phyloP scores from a whole-genome alignment of 208 protist genomes.

The Plasmodiophora brassicae region DNA sequence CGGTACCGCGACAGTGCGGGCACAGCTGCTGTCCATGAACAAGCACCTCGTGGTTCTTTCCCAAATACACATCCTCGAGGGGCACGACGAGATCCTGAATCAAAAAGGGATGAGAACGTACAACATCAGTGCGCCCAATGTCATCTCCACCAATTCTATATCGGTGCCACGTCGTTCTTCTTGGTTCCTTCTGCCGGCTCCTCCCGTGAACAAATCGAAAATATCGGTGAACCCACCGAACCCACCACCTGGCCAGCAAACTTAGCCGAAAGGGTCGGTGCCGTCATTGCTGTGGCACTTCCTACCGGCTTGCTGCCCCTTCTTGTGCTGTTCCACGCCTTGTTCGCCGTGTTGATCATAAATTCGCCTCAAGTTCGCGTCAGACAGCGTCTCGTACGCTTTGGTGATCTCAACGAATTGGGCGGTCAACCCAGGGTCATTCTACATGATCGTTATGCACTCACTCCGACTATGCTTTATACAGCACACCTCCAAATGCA shows the following conservation, averaged over 20 bases:
- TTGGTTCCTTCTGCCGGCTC: background rate
- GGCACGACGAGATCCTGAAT: background rate
- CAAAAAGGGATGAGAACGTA: background rate
- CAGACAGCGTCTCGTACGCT: background rate
- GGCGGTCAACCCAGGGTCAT: background rate
- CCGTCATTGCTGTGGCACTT: too few species aligned
- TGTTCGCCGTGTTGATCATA: conserved; percentile 23
- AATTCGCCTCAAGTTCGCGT: background rate
- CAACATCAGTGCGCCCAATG: too few species aligned
- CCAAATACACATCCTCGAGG: background rate
- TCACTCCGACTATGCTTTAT: background rate
- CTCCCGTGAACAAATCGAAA: background rate
- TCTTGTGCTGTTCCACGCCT: background rate
- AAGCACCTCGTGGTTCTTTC: background rate
- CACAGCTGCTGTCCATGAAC: background rate
- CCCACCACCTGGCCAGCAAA: too few species aligned
- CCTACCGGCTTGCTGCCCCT: background rate
- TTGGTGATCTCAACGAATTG: background rate
- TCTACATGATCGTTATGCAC: too few species aligned
- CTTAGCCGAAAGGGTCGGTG: too few species aligned
- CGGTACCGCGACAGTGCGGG: background rate
- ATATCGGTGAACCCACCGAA: background rate
- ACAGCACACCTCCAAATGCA: background rate
- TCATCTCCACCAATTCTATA: background rate
- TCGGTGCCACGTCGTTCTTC: background rate